Conservation (phyloP, 2,329 filamentous ascomycete genomes). For the Penicillium crustosum region DNA sequence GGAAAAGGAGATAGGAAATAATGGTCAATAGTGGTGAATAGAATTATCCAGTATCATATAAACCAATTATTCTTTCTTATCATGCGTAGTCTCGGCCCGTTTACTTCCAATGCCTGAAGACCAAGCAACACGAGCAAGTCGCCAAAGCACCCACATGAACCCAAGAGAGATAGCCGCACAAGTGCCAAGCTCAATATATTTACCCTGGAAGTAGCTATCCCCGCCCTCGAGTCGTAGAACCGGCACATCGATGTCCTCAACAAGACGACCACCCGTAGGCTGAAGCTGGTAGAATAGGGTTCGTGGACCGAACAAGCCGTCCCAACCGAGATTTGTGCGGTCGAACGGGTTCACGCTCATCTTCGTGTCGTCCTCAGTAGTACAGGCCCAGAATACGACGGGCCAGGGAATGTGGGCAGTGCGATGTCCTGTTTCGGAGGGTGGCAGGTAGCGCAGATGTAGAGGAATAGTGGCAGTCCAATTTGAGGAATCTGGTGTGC, state of each 20-base stretch:
- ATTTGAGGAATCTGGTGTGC: constrained; percentile 14
- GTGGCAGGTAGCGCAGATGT: constrained; percentile 78
- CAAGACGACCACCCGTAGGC: constrained; percentile 51
- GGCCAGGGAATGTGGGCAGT: constrained; percentile 71
- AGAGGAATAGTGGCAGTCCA: constrained; percentile 63
- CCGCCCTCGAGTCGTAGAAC: constrained; percentile 59
- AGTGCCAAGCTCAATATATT: constrained; percentile 56
- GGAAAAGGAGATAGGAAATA: neutral
- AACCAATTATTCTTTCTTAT: constrained; percentile 30
- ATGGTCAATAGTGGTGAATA: neutral
- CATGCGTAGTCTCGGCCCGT: constrained; percentile 12
- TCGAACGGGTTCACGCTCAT: constrained; percentile 83
- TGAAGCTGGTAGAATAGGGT: constrained; percentile 82
- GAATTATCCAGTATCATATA: neutral
- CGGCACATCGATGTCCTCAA: constrained; percentile 61
- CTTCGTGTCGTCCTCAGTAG: constrained; percentile 58
- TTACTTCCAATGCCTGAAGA: constrained; percentile 18
- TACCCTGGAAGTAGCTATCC: constrained; percentile 41
- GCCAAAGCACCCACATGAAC: constrained; percentile 69
- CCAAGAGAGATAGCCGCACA: constrained; percentile 60
- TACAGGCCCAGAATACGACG: constrained; percentile 86
- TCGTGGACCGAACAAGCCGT: constrained; percentile 70
- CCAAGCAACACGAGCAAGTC: constrained; percentile 44
- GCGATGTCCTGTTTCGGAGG: constrained; percentile 56
- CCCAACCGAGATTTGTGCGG: constrained; percentile 78